Base-by-base conservation (phyloP, 148 eudicot genomes). In the Camellia japonica region DNA sequence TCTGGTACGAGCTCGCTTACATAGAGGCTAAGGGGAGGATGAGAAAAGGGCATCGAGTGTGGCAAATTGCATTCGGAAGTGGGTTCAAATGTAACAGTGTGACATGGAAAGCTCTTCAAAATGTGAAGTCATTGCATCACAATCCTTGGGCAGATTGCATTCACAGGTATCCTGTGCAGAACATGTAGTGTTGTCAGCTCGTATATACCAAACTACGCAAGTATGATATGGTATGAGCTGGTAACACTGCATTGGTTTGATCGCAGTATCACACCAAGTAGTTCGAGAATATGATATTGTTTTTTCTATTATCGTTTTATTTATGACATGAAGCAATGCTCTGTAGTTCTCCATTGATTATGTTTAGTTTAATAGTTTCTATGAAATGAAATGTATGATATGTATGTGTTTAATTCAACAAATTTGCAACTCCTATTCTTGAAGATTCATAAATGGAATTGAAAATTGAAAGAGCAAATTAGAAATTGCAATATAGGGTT, bases 81-180 rank as follows among this genome's bases (percentile, higher is more conserved):
- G 38, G 38, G 43, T 88, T 88, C 73, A 89, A 89, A 82, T 89
- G 91, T 71, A 89, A 89, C 69, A 89, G 91, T 41, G 91, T 88
- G 1, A 89, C 87, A 16, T 89, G 91, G 91, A 68, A 87, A 62
- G 89, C 91, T 4, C 41, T 89, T 7, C 78, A 84, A 75, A 52
- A 81, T 62, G 91, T 89, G 44, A 81, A 89, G 61, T 77, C 89
- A 0, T 87, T 89, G 3, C 82, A 83, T 14, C 87, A 87, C 79
- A 89, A 88, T 68, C 91, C 91, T 7, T 89, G 91, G 91, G 61
- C 83, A 73, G 89, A 89, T 23, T 89, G 91, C 82, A 89, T 89
- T 81, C 71, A 89, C 23, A 78, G 77, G 82, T 89, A 89, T 30
- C 91, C 91, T 13, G 89, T 89, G 46, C 62, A 77, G 73, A 78